Evolutionary conservation across 208 protist species (phyloP).

Genomic region (Blastocrithidia nonstop): DNA sequence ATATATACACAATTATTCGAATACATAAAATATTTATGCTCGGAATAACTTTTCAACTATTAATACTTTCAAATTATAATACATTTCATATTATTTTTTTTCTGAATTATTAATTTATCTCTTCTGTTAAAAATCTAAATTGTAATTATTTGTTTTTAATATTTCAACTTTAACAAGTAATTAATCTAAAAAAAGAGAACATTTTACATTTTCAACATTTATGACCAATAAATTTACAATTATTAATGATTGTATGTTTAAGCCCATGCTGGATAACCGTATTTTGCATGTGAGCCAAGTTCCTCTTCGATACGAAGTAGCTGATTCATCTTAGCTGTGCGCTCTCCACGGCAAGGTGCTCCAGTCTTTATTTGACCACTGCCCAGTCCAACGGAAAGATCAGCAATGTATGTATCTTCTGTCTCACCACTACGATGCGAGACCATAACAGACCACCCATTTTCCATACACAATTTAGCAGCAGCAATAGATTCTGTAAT

Average conservation of each 20-base stretch:
- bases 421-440: conserved; percentile 98
- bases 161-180: too few species aligned
- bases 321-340: conserved; percentile 99
- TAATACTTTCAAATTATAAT: conserved; percentile 1
- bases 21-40: background rate
- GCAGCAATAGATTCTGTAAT: conserved; percentile 96
- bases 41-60: background rate
- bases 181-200: too few species aligned
- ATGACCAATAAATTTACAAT: too few species aligned
- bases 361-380: conserved; percentile 98
- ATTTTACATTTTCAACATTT: too few species aligned
- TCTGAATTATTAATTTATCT: background rate
- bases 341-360: conserved; percentile 95
- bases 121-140: too few species aligned
- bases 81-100: background rate
- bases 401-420: conserved; percentile 97
- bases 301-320: conserved; percentile 98
- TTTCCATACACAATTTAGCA: conserved; percentile 65
- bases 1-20: background rate
- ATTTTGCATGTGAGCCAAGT: conserved; percentile 53
- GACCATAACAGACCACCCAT: conserved; percentile 78
- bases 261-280: conserved; percentile 60
- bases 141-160: too few species aligned
- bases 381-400: conserved; percentile 95
- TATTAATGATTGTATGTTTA: conserved; percentile 11